A percentile compares a stretch with the other conserved stretches of the same genome.
These are phyloP conservation scores for Staphylotrichum tortipilum DNA, from an alignment of 495 filamentous ascomycete genomes.

Conservation along the genomic window DNA sequence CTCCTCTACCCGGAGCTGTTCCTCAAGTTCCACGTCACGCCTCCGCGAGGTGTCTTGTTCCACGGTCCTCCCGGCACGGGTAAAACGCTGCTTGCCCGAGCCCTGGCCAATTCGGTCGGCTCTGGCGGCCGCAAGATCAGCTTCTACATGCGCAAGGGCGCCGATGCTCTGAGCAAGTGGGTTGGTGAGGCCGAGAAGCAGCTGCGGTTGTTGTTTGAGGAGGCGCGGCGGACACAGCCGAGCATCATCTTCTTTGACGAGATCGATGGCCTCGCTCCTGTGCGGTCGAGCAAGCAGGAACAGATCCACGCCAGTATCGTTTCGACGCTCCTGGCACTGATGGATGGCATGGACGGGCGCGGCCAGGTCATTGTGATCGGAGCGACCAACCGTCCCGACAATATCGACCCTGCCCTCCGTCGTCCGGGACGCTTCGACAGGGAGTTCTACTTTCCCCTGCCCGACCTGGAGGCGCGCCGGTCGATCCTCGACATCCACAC, in stretches of 20 bases:
- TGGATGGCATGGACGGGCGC: slow-evolving; percentile 99
- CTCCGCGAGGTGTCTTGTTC: slow-evolving; percentile 89
- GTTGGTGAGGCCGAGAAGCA: slow-evolving; percentile 96
- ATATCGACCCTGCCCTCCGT: slow-evolving; percentile 88
- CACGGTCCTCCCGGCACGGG: slow-evolving; percentile 95
- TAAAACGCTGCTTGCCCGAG: slow-evolving; percentile 90
- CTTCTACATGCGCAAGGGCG: slow-evolving; percentile 98
- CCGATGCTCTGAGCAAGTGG: slow-evolving; percentile 96
- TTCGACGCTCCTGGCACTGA: slow-evolving; percentile 85
- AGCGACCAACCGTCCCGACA: slow-evolving; percentile 94
- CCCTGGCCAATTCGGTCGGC: slow-evolving; percentile 72
- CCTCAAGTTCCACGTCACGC: slow-evolving; percentile 78
- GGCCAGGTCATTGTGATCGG: slow-evolving; percentile 98
- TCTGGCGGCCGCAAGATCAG: slow-evolving; percentile 82
- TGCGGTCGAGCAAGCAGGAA: slow-evolving; percentile 93
- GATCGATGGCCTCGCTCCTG: slow-evolving; percentile 92
- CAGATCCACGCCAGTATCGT: slow-evolving; percentile 98
- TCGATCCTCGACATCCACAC: slow-evolving; percentile 94
- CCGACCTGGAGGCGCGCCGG: slow-evolving; percentile 66
- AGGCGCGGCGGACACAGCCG: slow-evolving; percentile 87
- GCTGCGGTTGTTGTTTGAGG: slow-evolving; percentile 85
- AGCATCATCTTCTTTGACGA: slow-evolving; percentile 99
- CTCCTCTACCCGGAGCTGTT: slow-evolving; percentile 95
- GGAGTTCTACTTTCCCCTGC: slow-evolving; percentile 95
- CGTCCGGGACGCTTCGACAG: slow-evolving; percentile 92